phyloP scores from a whole-genome alignment of 768 basidiomycete species.

The Suillus occidentalis region DNA sequence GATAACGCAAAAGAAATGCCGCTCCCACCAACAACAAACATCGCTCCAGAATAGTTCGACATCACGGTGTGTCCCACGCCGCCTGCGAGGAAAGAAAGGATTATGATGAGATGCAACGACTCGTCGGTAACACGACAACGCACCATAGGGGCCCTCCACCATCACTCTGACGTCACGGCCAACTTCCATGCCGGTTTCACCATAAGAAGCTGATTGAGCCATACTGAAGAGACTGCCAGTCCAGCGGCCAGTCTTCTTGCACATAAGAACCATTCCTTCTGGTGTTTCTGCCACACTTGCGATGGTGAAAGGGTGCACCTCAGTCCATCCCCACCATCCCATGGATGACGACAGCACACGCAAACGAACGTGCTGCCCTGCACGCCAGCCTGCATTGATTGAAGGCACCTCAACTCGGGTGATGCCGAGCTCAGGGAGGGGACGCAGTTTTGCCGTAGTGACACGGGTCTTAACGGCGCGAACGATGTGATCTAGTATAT shows the following conservation, averaged over 20 bases:
- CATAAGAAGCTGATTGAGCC: slow-evolving; percentile 33
- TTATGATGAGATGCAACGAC: neutral
- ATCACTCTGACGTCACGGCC: slow-evolving; percentile 33
- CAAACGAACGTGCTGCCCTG: slow-evolving; percentile 61
- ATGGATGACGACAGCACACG: slow-evolving; percentile 42
- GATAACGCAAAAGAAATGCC: slow-evolving; percentile 59
- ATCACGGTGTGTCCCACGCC: slow-evolving; percentile 47
- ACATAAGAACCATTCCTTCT: slow-evolving; percentile 49
- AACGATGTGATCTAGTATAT: slow-evolving; percentile 45
- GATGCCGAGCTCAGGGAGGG: slow-evolving; percentile 45
- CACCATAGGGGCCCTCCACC: slow-evolving; percentile 53
- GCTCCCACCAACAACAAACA: slow-evolving; percentile 60
- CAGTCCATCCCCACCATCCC: slow-evolving; percentile 40
- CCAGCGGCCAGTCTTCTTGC: slow-evolving; percentile 53
- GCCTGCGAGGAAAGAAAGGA: slow-evolving; percentile 26
- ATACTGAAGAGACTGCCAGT: slow-evolving; percentile 43
- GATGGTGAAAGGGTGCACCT: slow-evolving; percentile 56
- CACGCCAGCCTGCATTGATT: slow-evolving; percentile 53
- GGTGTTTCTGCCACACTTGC: slow-evolving; percentile 41
- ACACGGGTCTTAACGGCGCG: slow-evolving; percentile 50
- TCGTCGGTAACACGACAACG: neutral
- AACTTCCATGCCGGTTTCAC: slow-evolving; percentile 18
- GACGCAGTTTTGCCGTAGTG: slow-evolving; percentile 41
- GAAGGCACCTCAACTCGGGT: slow-evolving; percentile 48
- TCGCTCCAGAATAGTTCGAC: slow-evolving; percentile 49